Evolutionary conservation across 805 yeast species (phyloP).

Genomic region (Barnettozyma botsteinii): DNA sequence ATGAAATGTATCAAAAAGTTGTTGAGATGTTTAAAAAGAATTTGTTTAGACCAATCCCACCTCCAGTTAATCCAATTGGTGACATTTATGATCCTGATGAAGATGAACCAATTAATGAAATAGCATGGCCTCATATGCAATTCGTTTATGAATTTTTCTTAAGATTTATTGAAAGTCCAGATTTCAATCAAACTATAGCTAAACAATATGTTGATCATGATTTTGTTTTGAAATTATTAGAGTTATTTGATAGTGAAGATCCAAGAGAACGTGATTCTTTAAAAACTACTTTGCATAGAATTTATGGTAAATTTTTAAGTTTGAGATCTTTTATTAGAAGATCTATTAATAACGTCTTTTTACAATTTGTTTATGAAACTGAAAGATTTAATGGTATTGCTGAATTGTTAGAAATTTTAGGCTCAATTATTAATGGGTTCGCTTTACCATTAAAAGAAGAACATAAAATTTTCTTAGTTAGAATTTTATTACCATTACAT

Average conservation of each 20-base stretch:
- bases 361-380: conserved; percentile 92
- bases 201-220: conserved; percentile 91
- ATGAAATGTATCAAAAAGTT: conserved; percentile 83
- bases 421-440: conserved; percentile 95
- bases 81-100: conserved; percentile 97
- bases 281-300: conserved; percentile 91
- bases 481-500: conserved; percentile 88
- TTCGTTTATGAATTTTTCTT: conserved; percentile 91
- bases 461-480: conserved; percentile 82
- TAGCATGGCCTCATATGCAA: conserved; percentile 99
- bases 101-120: conserved; percentile 94
- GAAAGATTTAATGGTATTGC: conserved; percentile 95
- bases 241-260: conserved; percentile 92
- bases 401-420: conserved; percentile 89
- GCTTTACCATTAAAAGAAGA: conserved; percentile 96
- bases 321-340: conserved; percentile 88
- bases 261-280: conserved; percentile 93
- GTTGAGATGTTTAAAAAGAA: conserved; percentile 86
- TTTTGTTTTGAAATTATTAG: conserved; percentile 75
- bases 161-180: conserved; percentile 89
- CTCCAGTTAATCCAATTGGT: conserved; percentile 96
- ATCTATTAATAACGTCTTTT: conserved; percentile 84
- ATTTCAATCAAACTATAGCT: conserved; percentile 88
- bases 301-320: conserved; percentile 90
- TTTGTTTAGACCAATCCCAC: conserved; percentile 93